phyloP scores from a whole-genome alignment of 495 filamentous ascomycete species.

The Aspergillus heteromorphus region DNA sequence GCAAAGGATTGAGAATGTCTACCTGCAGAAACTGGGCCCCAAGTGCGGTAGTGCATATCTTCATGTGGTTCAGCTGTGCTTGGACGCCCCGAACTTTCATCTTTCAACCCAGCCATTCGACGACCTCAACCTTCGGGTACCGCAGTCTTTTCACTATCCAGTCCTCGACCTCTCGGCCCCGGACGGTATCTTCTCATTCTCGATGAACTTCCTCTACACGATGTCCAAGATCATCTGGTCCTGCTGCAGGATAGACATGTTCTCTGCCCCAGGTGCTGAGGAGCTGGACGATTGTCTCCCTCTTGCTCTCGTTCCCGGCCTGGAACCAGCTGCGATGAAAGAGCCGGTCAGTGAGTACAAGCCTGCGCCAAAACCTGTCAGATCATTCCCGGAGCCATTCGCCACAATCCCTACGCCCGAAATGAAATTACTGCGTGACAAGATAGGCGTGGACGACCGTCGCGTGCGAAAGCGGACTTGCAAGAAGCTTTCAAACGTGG shows the following conservation, averaged over 20 bases:
- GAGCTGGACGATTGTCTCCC: conserved; percentile 44
- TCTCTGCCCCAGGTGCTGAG: conserved; percentile 36
- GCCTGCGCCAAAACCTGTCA: conserved; percentile 11
- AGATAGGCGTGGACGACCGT: conserved; percentile 24
- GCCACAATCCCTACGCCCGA: conserved; percentile 18
- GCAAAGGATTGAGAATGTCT: conserved; percentile 54
- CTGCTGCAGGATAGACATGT: conserved; percentile 43
- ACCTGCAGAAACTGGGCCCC: conserved; percentile 60
- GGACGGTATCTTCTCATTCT: conserved; percentile 42
- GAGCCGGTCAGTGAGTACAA: conserved; percentile 19
- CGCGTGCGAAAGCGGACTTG: conserved; percentile 38
- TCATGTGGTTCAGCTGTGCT: conserved; percentile 73
- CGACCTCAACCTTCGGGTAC: conserved; percentile 37
- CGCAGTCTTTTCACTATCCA: conserved; percentile 44
- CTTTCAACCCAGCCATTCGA: conserved; percentile 53
- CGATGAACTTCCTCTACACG: conserved; percentile 46
- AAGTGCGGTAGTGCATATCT: conserved; percentile 74
- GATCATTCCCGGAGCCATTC: conserved; percentile 20
- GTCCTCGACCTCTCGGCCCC: conserved; percentile 45
- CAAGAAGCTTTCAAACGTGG: conserved; percentile 39
- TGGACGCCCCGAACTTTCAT: conserved; percentile 64
- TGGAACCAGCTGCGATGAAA: conserved; percentile 26
- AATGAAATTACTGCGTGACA: conserved; percentile 23
- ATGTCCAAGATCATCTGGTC: conserved; percentile 42
- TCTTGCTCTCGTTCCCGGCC: conserved; percentile 37